Evolutionary conservation across 2,329 filamentous ascomycete species (phyloP).

Genomic region (Catunica adiposa): DNA sequence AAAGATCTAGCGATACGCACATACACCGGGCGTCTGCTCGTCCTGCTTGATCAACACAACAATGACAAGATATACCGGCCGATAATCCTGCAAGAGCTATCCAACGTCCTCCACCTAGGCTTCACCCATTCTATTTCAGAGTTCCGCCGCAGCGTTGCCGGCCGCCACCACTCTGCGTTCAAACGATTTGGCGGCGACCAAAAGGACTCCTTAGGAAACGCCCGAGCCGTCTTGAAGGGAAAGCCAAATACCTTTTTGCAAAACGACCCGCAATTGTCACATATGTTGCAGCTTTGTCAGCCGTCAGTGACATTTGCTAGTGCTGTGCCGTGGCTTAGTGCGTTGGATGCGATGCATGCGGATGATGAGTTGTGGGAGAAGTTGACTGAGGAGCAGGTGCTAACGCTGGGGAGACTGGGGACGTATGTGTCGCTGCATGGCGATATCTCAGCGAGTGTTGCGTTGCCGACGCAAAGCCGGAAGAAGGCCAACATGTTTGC

Average conservation of each 20-base stretch:
- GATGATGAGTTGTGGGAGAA: conserved; percentile 22
- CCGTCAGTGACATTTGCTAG: conserved; percentile 21
- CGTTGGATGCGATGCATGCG: conserved; percentile 24
- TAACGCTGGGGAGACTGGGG: conserved; percentile 23
- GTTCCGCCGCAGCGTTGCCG: conserved; percentile 27
- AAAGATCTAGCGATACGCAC: conserved; percentile 25
- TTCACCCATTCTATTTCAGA: conserved; percentile 23
- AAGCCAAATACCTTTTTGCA: conserved; percentile 25
- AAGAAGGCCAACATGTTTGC: conserved; percentile 27
- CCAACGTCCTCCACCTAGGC: conserved; percentile 29
- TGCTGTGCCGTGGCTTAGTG: conserved; percentile 31
- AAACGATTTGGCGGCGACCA: conserved; percentile 23
- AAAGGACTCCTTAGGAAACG: conserved; percentile 22
- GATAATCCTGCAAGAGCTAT: conserved; percentile 29
- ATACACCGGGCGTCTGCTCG: conserved; percentile 25
- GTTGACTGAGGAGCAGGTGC: conserved; percentile 21
- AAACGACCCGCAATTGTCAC: conserved; percentile 26
- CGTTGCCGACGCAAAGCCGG: conserved; percentile 24
- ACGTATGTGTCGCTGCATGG: conserved; percentile 25
- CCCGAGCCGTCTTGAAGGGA: conserved; percentile 25
- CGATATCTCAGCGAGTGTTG: conserved; percentile 21
- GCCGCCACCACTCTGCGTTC: conserved; percentile 26
- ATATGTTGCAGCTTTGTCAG: conserved; percentile 28
- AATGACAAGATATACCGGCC: conserved; percentile 21
- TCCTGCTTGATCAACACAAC: conserved; percentile 18